A percentile compares a stretch with the other conserved stretches of the same genome.
phyloP scores from a whole-genome alignment of 371 early-diverging fungal species.

The Mycotypha africana region DNA sequence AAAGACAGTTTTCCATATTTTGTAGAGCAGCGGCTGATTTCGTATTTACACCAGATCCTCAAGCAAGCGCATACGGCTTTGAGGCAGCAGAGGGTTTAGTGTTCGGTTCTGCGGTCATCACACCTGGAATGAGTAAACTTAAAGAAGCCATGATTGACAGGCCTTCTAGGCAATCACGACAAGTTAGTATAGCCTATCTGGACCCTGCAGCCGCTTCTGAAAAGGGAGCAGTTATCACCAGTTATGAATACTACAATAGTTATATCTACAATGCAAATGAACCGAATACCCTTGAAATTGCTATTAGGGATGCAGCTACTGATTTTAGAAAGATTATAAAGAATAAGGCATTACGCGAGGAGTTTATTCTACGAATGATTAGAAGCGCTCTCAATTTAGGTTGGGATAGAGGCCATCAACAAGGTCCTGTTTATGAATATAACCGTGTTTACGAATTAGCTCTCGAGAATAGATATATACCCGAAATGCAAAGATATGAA shows the following conservation, averaged over 20 bases:
- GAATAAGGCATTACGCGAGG: constrained; percentile 40
- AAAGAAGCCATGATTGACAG: constrained; percentile 55
- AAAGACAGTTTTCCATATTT: constrained; percentile 47
- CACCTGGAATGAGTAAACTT: constrained; percentile 51
- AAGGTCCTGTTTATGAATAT: constrained; percentile 48
- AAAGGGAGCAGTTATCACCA: constrained; percentile 32
- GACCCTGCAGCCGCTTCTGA: constrained; percentile 10
- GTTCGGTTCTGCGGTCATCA: constrained; percentile 56
- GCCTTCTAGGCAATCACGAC: constrained; percentile 17
- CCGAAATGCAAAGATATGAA: constrained; percentile 27
- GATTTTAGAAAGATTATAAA: constrained; percentile 26
- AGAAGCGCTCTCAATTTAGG: constrained; percentile 46
- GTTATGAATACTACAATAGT: constrained; percentile 47
- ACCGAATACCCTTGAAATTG: constrained; percentile 22
- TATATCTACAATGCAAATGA: constrained; percentile 44
- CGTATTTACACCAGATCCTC: constrained; percentile 47
- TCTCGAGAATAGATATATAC: constrained; percentile 23
- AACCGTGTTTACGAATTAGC: constrained; percentile 37
- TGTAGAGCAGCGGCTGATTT: constrained; percentile 63
- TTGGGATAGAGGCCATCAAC: constrained; percentile 44
- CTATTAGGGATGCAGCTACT: constrained; percentile 40
- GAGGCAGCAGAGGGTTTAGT: constrained; percentile 55
- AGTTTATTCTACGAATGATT: constrained; percentile 48
- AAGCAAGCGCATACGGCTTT: constrained; percentile 42
- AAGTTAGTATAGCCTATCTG: constrained; percentile 3